Evolutionary conservation across 139 green algal species (phyloP), one percentile per base, ranked within the genome.

Genomic region (Desmodesmus armatus): DNA sequence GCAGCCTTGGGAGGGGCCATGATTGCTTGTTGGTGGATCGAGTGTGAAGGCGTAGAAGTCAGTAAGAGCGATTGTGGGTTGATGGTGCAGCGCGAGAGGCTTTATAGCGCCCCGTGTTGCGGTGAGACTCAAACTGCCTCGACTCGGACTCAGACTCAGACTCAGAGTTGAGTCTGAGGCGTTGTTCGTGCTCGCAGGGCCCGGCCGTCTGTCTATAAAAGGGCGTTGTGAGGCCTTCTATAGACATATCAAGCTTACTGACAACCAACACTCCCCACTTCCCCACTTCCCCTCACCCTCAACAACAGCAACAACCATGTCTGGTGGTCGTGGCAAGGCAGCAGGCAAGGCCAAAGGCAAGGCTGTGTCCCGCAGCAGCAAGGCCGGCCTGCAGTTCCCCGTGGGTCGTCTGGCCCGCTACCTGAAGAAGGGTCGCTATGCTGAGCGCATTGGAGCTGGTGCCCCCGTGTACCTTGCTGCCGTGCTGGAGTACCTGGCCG

Each of bases 381-480:
- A 95, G 88, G 93, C 93, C 53, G 93, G 93, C 9, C 93, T 96
- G 40, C 92, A 96, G 89, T 95, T 96, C 89, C 93, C 93, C 35
- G n/a, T n/a, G n/a, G n/a, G n/a, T n/a, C n/a, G n/a, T n/a, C n/a
- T n/a, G n/a, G n/a, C n/a, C n/a, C n/a, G n/a, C n/a, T n/a, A n/a
- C n/a, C n/a, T n/a, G n/a, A n/a, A n/a, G n/a, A n/a, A n/a, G n/a
- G n/a, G n/a, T n/a, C 17, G 33, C 17, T 92, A 89, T 37, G 84
- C 84, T 27, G 55, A 85, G 47, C 78, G 90, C 60, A 55, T 90
- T 19, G 87, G 86, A 29, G 83, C 74, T 47, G 89, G 80, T 55
- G 89, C 90, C 19, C 87, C 89, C 27, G 85, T 91, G 23, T 91
- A 90, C 82, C 71, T 92, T 11, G 25, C 40, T 51, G 91, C 90